These are phyloP conservation scores for Colletotrichum chlorophyti DNA, from an alignment of 2,329 filamentous ascomycete species.

Conservation along the genomic window DNA sequence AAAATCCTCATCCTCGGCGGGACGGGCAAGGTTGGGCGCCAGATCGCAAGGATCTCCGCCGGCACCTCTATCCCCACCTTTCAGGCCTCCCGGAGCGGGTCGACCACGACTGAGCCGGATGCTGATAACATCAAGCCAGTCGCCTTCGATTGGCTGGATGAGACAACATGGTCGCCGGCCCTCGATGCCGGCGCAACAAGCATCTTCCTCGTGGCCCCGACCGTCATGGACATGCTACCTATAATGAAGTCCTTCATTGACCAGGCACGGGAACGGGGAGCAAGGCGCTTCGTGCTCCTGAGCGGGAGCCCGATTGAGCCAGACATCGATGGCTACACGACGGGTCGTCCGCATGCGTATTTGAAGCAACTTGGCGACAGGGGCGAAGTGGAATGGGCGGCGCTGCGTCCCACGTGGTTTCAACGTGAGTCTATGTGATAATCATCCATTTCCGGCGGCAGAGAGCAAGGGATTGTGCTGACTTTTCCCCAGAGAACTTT, in stretches of 20 bases:
- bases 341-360: slow-evolving; percentile 46
- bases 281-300: slow-evolving; percentile 52
- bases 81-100: slow-evolving; percentile 43
- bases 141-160: slow-evolving; percentile 53
- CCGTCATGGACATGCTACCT: slow-evolving; percentile 37
- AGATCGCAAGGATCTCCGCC: slow-evolving; percentile 44
- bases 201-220: slow-evolving; percentile 49
- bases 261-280: slow-evolving; percentile 42
- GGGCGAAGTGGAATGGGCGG: slow-evolving; percentile 47
- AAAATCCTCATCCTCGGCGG: slow-evolving; percentile 50
- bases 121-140: slow-evolving; percentile 32
- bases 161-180: slow-evolving; percentile 44
- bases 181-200: slow-evolving; percentile 34
- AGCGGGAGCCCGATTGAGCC: slow-evolving; percentile 41
- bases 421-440: slow-evolving; percentile 41
- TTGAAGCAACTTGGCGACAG: slow-evolving; percentile 42
- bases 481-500: slow-evolving; percentile 49
- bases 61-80: slow-evolving; percentile 37
- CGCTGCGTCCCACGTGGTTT: slow-evolving; percentile 56
- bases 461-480: neutral
- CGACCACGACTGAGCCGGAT: slow-evolving; percentile 32
- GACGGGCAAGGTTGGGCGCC: slow-evolving; percentile 51
- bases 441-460: neutral
- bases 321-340: slow-evolving; percentile 41
- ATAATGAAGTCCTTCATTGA: slow-evolving; percentile 50